These are phyloP conservation scores for Cardamine occulta DNA, from an alignment of 345 rosid genomes.

Conservation along the genomic window DNA sequence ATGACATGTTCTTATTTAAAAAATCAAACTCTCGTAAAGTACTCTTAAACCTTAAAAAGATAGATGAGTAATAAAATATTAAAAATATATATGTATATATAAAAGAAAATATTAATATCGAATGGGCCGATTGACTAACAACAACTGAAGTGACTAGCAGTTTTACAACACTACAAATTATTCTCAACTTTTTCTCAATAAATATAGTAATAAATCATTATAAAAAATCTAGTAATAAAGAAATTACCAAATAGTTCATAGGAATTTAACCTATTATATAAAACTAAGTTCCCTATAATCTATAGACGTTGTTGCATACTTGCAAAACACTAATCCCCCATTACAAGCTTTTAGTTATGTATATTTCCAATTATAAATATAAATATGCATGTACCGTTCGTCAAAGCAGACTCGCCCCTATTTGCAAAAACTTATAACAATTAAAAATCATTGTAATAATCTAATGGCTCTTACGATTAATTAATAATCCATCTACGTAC, in stretches of 20 bases:
- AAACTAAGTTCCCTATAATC: constrained; percentile 11
- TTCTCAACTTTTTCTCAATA: neutral
- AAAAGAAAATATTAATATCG: neutral
- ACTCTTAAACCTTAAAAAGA: neutral
- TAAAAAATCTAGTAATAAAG: neutral
- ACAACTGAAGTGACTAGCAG: neutral
- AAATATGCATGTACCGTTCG: constrained; percentile 17
- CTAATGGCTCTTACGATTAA: constrained; percentile 1
- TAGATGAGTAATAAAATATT: neutral
- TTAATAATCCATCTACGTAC: constrained; percentile 13
- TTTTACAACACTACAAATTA: neutral
- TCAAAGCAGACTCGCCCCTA: constrained; percentile 3
- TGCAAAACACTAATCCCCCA: constrained; percentile 42
- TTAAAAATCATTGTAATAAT: neutral
- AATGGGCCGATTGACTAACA: neutral
- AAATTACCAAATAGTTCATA: neutral
- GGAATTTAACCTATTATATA: neutral
- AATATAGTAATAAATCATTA: neutral
- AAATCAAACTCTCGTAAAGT: neutral
- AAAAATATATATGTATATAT: too few relatives aligned
- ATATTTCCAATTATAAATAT: constrained; percentile 1
- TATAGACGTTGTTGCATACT: constrained; percentile 22
- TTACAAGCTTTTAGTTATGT: constrained; percentile 22
- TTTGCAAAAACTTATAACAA: neutral
- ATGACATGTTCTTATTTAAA: neutral